These are phyloP conservation scores for Cytospora piceicola DNA, from an alignment of 2,329 filamentous ascomycete species.

Conservation along the genomic window DNA sequence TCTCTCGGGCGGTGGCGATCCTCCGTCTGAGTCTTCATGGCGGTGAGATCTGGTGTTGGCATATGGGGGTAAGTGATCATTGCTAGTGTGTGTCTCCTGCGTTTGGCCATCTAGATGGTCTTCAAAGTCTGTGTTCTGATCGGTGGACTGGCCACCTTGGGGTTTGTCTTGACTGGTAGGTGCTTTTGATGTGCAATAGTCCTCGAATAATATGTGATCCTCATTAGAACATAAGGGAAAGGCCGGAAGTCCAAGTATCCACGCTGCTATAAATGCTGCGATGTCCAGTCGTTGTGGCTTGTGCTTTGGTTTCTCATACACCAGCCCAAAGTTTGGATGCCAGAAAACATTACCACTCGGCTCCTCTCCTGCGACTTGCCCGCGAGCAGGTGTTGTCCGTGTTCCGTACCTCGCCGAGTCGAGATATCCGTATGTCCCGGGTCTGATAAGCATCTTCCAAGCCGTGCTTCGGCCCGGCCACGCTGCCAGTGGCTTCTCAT, in stretches of 20 bases:
- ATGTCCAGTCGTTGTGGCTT: neutral
- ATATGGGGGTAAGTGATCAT: neutral
- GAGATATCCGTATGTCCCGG: neutral
- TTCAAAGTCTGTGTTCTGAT: neutral
- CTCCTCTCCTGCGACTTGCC: neutral
- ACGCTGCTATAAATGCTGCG: neutral
- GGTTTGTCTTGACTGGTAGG: neutral
- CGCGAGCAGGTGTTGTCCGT: neutral
- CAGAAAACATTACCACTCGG: neutral
- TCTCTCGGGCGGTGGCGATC: conserved; percentile 8
- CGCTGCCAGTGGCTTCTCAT: neutral
- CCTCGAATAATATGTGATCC: neutral
- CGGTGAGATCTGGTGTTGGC: neutral
- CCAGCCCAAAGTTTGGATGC: neutral
- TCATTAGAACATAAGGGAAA: neutral
- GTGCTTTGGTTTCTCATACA: neutral
- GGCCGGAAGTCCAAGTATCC: neutral
- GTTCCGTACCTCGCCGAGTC: neutral
- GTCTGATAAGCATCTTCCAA: neutral
- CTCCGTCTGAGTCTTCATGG: conserved; percentile 8
- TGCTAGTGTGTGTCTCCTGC: neutral
- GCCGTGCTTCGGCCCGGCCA: neutral
- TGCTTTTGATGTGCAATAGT: neutral
- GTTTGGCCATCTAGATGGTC: neutral
- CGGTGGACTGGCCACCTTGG: neutral